Percentiles rank a stretch among this genome's conserved stretches.
phyloP scores from a whole-genome alignment of 345 rosid species.

The Balakata baccata region DNA sequence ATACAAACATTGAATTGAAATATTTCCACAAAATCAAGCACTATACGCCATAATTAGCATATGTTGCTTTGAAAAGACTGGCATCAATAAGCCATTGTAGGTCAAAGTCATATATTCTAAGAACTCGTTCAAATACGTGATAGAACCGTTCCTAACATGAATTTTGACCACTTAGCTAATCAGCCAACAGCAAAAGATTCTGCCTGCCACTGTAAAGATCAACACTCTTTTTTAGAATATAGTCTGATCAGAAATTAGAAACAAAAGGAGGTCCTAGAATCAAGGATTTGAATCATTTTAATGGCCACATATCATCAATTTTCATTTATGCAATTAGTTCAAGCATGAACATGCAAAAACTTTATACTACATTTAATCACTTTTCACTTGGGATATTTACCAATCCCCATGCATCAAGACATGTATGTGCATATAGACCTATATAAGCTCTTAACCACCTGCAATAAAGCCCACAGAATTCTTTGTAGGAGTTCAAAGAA shows the following conservation, averaged over 20 bases:
- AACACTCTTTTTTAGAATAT: neutral
- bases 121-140: neutral
- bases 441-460: neutral
- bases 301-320: neutral
- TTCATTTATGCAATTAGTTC: neutral
- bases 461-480: neutral
- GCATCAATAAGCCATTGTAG: neutral
- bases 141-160: neutral
- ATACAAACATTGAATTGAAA: neutral
- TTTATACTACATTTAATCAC: neutral
- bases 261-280: neutral
- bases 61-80: neutral
- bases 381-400: neutral
- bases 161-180: neutral
- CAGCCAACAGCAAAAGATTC: neutral
- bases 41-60: neutral
- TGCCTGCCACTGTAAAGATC: neutral
- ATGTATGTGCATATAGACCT: neutral
- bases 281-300: neutral
- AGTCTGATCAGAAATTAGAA: neutral
- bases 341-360: neutral
- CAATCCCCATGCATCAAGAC: neutral
- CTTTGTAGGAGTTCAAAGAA: neutral
- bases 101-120: neutral
- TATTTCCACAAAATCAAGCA: neutral